Evolutionary conservation across 345 rosid species (phyloP).

Genomic region (Salix brachista): DNA sequence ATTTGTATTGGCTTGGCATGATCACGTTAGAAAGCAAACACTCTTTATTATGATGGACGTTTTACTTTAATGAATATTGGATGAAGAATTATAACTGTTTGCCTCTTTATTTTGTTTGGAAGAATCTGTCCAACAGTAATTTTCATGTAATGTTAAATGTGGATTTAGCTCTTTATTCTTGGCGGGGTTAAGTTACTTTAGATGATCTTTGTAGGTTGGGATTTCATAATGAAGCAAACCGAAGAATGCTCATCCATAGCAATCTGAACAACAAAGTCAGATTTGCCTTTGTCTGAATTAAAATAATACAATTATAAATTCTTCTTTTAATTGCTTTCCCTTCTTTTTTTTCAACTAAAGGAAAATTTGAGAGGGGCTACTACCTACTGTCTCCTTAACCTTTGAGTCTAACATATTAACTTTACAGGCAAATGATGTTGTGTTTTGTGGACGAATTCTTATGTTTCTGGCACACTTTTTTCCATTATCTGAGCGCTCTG

Average conservation of each 20-base stretch:
- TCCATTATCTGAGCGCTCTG: conserved; percentile 94
- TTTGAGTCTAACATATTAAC: conserved; percentile 11
- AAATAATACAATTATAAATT: not conserved
- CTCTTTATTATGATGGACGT: not conserved
- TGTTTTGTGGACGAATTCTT: conserved; percentile 93
- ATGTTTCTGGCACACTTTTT: conserved; percentile 96
- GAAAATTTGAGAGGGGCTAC: not conserved
- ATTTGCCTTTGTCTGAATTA: not conserved
- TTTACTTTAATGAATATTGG: not conserved
- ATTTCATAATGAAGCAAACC: not conserved
- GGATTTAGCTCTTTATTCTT: not conserved
- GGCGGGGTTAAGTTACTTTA: not conserved
- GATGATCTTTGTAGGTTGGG: not conserved
- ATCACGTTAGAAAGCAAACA: not conserved
- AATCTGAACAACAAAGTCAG: not conserved
- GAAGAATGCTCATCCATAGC: not conserved
- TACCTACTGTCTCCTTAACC: not conserved
- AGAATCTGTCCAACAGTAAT: not conserved
- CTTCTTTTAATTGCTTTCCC: not conserved
- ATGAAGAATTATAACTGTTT: not conserved
- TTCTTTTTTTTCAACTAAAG: not conserved
- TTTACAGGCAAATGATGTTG: conserved; percentile 89
- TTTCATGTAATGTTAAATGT: not conserved
- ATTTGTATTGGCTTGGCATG: not conserved
- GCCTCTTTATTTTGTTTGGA: not conserved